These are phyloP conservation scores for Fragaria iinumae DNA, from an alignment of 306 rosid species.

Conservation along the genomic window DNA sequence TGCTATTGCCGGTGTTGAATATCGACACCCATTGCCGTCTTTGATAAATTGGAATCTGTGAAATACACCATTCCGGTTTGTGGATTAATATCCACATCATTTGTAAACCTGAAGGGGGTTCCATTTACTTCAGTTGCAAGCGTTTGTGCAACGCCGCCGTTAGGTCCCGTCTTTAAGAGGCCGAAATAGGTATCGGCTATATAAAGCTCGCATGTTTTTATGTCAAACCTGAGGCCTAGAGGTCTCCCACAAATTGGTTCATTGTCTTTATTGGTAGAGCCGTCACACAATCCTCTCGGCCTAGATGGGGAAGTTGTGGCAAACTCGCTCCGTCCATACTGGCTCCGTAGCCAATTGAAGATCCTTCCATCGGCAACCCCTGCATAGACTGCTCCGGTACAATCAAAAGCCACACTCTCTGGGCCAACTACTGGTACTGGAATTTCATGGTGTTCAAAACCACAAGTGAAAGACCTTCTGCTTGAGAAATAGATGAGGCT, in stretches of 20 bases:
- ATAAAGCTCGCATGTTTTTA: constrained; percentile 27
- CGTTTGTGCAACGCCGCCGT: constrained; percentile 39
- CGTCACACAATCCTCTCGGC: constrained; percentile 40
- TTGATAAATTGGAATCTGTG: constrained; percentile 25
- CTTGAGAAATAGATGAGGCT: not conserved
- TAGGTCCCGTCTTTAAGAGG: constrained; percentile 33
- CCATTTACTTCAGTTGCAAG: constrained; percentile 39
- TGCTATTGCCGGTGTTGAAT: constrained; percentile 35
- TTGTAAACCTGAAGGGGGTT: constrained; percentile 39
- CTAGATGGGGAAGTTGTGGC: constrained; percentile 15
- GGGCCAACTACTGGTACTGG: not conserved
- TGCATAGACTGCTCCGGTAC: not conserved
- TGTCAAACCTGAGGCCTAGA: constrained; percentile 40
- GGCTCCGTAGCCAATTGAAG: not conserved
- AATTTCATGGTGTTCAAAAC: not conserved
- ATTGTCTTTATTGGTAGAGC: constrained; percentile 13
- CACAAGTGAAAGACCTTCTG: not conserved
- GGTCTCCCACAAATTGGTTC: constrained; percentile 65
- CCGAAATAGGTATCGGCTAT: constrained; percentile 59
- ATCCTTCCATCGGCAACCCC: not conserved
- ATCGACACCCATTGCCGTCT: constrained; percentile 34
- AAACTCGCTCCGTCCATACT: not conserved
- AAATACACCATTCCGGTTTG: constrained; percentile 38
- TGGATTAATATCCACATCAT: constrained; percentile 46
- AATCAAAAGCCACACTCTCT: not conserved